Evolutionary conservation across 768 basidiomycete genomes (phyloP).

Genomic region (Tricholoma bakamatsutake): DNA sequence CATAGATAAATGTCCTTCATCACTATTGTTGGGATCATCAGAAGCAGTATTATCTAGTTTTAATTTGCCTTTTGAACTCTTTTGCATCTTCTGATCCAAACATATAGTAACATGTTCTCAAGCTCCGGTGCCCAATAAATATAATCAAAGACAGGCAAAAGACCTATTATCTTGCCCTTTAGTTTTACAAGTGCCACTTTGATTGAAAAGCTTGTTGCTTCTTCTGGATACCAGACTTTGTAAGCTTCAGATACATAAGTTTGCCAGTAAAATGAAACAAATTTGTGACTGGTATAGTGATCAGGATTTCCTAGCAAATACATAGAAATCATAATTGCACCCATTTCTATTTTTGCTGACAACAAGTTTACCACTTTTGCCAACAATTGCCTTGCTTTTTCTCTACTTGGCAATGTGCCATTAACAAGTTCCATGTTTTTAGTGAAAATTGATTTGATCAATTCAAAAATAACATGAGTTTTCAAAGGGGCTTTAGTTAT

Average conservation of each 20-base stretch:
- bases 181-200: conserved; percentile 16
- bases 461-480: conserved; percentile 31
- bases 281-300: too few relatives aligned
- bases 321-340: conserved; percentile 28
- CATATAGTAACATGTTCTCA: conserved; percentile 18
- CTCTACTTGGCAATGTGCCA: conserved; percentile 6
- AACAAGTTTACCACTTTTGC: conserved; percentile 25
- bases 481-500: conserved; percentile 35
- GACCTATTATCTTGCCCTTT: conserved; percentile 14
- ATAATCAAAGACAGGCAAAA: conserved; percentile 28
- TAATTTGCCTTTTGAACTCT: too few relatives aligned
- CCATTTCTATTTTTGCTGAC: conserved; percentile 29
- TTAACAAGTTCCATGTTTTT: conserved; percentile 18
- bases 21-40: too few relatives aligned
- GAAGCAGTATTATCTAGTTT: too few relatives aligned
- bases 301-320: conserved; percentile 10
- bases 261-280: conserved; percentile 6
- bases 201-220: background rate
- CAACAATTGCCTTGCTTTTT: conserved; percentile 22
- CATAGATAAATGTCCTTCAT: too few relatives aligned
- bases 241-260: conserved; percentile 21
- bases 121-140: conserved; percentile 20
- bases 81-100: too few relatives aligned
- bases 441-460: conserved; percentile 19
- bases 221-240: background rate